Base-by-base conservation (phyloP, 176 grass and related monocot species). In the Rhipidocladum racemiflorum region DNA sequence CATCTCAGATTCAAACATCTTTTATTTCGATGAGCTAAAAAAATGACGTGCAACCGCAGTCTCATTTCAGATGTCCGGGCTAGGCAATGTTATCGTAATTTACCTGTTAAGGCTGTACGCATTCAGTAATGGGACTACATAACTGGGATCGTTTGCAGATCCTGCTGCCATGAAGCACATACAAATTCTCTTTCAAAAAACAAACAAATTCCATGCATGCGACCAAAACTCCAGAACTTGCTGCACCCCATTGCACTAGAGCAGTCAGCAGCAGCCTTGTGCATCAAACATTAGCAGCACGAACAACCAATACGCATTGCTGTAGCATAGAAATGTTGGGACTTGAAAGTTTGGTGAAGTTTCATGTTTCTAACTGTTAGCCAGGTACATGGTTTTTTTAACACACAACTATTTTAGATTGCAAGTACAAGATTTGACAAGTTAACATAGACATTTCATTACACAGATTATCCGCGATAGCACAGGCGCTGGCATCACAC, bases 401-500 rank as follows among this genome's bases (percentile, higher is more conserved):
- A 24, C 36, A 65, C 16, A 46, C 6, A n/a, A 20, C 21, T 63
- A 75, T 53, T 17, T 36, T 75, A 38, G 61, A 65, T 18, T 32
- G 46, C 28, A 5, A 38, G 59, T 62, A 85, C 81, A 80, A 43
- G 68, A 42, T 30, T 9, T 61, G 51, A 77, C 77, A 64, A 70
- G 54, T 55, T 76, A 56, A 40, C 79, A 66, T 73, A 64, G 14
- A 25, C 16, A 65, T 0, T 29, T 32, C 14, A 35, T 15, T 56
- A 77, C 48, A 23, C 32, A 45, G 61, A 68, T 53, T 51, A 74
- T 53, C 70, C 23, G 65, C 23, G 44, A 65, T 25, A 3, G 17
- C n/a, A 53, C 6, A 45, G 40, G 27, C 81, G 18, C 43, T 53
- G 4, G 23, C 34, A 54, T 93, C 88, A 98, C 61, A 94, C 92